Percentiles rank a stretch among this genome's conserved stretches.
Evolutionary conservation across 2,329 filamentous ascomycete species (phyloP).

Genomic region (Paracoccidioides brasiliensis): DNA sequence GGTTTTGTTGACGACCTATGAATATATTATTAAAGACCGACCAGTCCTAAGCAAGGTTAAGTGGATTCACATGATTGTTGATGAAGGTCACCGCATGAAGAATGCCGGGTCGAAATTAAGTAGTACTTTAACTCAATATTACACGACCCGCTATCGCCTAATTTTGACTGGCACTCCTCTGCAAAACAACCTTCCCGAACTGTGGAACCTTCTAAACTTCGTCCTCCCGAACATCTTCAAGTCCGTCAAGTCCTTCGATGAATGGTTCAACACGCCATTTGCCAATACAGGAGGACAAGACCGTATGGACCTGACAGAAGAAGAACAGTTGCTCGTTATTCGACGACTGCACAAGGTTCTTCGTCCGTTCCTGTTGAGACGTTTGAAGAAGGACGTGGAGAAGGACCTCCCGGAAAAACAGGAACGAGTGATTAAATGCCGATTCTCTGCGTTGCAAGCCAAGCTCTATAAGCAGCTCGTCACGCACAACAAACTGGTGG

Average conservation of each 20-base stretch:
- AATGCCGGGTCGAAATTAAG: conserved; percentile 93
- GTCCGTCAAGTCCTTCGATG: conserved; percentile 94
- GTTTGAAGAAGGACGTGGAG: conserved; percentile 98
- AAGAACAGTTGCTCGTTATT: conserved; percentile 98
- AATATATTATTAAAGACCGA: conserved; percentile 98
- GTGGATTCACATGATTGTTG: conserved; percentile 99
- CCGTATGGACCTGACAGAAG: conserved; percentile 98
- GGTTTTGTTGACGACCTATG: conserved; percentile 91
- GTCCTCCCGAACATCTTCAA: conserved; percentile 98
- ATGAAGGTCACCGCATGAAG: conserved; percentile 99
- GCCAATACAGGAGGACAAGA: conserved; percentile 96
- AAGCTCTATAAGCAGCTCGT: conserved; percentile 97
- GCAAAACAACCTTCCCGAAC: conserved; percentile 89
- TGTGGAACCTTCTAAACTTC: conserved; percentile 98
- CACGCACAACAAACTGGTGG: conserved; percentile 84
- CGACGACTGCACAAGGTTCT: conserved; percentile 96
- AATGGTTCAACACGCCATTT: conserved; percentile 99
- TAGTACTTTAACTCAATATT: conserved; percentile 88
- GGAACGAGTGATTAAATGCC: conserved; percentile 98
- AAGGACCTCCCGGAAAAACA: conserved; percentile 98
- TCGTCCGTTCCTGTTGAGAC: conserved; percentile 89
- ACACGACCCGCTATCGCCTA: conserved; percentile 83
- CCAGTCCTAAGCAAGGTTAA: conserved; percentile 95
- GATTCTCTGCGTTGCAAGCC: conserved; percentile 85
- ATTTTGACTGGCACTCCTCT: conserved; percentile 95